phyloP scores from a whole-genome alignment of 2,329 filamentous ascomycete genomes.

The Alternaria burnsii region DNA sequence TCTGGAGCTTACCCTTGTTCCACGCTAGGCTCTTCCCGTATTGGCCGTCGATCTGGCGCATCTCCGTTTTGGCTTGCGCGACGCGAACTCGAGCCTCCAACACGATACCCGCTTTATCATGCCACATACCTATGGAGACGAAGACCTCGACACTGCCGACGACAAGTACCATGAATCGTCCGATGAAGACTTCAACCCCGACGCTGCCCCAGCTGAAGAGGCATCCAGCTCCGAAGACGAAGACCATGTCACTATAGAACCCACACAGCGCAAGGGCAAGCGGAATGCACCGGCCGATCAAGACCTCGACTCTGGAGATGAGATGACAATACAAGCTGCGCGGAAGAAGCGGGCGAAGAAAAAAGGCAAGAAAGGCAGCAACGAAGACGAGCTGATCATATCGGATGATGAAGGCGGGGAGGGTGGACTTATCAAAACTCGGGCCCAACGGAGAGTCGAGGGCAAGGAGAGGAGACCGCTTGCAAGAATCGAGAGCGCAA shows the following conservation, averaged over 20 bases:
- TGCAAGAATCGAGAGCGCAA: conserved; percentile 66
- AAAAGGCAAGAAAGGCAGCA: conserved; percentile 36
- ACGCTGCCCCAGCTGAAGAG: conserved; percentile 60
- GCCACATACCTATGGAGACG: conserved; percentile 40
- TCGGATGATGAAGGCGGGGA: conserved; percentile 58
- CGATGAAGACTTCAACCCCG: conserved; percentile 77
- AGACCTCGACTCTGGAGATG: conserved; percentile 69
- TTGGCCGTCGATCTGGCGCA: conserved; percentile 31
- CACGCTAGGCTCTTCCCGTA: conserved; percentile 19
- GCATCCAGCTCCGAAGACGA: conserved; percentile 61
- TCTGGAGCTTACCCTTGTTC: conserved; percentile 17
- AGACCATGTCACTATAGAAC: conserved; percentile 37
- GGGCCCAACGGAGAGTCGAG: conserved; percentile 73
- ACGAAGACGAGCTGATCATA: conserved; percentile 33
- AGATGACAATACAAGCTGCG: conserved; percentile 70
- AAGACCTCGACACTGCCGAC: conserved; percentile 41
- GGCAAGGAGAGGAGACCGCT: conserved; percentile 65
- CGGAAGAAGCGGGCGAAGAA: conserved; percentile 61
- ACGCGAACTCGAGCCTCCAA: conserved; percentile 10
- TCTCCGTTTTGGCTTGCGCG: conserved; percentile 18
- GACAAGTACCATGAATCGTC: conserved; percentile 70
- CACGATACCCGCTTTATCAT: conserved; percentile 23
- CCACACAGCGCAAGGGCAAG: conserved; percentile 38
- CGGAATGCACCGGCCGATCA: conserved; percentile 43
- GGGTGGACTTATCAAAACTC: conserved; percentile 74